Evolutionary conservation across 306 rosid genomes (phyloP), one percentile per base, ranked within the genome.

Genomic region (Vigna nakashimae): DNA sequence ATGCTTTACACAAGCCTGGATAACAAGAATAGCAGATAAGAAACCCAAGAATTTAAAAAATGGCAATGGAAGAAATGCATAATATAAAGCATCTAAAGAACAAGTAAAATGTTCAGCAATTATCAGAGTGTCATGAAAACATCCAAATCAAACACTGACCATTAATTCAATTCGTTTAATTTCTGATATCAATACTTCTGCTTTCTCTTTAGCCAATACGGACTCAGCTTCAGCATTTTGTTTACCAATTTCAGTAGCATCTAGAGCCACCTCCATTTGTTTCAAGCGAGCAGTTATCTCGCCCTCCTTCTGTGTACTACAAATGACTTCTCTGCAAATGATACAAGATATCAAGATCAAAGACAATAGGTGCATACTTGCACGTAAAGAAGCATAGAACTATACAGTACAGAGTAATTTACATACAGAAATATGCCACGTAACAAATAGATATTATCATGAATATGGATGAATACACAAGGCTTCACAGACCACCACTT

Each of bases 261-360:
- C 97, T 71, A 95, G 82, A 82, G 89, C 92, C 76, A 92, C 93
- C 89, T 89, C 93, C 83, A 92, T 73, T 80, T 95, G 93, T 84
- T 92, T 95, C 88, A 95, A 62, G 77, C 82, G 88, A 14, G 83
- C 87, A 84, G 71, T 83, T 81, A 78, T 88, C 79, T 92, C 98
- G 15, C 98, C 91, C 89, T 83, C 86, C 83, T 86, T 92, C 86
- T 74, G 79, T 9, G 85, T 84, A 89, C 87, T 76, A 78, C 79
- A 88, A 72, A 95, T 84, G 50, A 92, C 87, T 86, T 92, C 96
- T 83, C 98, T 95, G 90, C 83, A 84, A 86, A 42, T 62, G 69
- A 86, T 77, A 67, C 63, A 75, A 87, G 71, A 65, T 75, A 65
- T 80, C 65, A 73, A 59, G 50, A 76, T 85, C 17, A 52, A 16